These are phyloP conservation scores for Oryza coarctata DNA, from an alignment of 176 grass and related monocot genomes.

Conservation along the genomic window DNA sequence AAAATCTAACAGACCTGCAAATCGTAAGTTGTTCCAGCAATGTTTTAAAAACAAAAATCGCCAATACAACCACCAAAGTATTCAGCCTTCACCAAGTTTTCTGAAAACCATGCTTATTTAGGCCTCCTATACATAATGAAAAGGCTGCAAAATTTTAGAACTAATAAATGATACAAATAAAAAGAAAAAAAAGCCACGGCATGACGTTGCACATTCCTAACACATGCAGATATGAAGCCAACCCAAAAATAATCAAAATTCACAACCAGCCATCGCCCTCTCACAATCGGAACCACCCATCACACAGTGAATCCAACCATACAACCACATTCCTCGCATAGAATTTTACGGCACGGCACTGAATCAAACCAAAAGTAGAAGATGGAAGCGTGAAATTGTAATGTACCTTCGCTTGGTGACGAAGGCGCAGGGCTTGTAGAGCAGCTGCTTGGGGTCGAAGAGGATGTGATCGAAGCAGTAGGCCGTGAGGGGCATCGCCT, in stretches of 20 bases:
- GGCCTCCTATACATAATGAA: neutral
- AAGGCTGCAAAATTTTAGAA: neutral
- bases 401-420: slow-evolving; percentile 26
- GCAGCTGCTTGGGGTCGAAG: slow-evolving; percentile 34
- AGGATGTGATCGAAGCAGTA: slow-evolving; percentile 41
- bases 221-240: neutral
- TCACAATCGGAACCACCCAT: neutral
- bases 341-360: neutral
- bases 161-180: neutral
- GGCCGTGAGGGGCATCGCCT: slow-evolving; percentile 16
- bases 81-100: neutral
- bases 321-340: neutral
- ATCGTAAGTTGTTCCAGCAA: neutral
- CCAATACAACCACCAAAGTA: neutral
- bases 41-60: neutral
- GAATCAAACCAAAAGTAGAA: neutral
- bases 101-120: neutral
- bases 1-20: neutral
- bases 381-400: neutral
- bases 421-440: slow-evolving; percentile 35
- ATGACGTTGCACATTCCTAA: neutral
- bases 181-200: neutral
- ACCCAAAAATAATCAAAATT: neutral
- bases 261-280: neutral
- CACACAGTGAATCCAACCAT: neutral